phyloP scores from a whole-genome alignment of 2,329 filamentous ascomycete genomes.

The Fusarium haematococcum region DNA sequence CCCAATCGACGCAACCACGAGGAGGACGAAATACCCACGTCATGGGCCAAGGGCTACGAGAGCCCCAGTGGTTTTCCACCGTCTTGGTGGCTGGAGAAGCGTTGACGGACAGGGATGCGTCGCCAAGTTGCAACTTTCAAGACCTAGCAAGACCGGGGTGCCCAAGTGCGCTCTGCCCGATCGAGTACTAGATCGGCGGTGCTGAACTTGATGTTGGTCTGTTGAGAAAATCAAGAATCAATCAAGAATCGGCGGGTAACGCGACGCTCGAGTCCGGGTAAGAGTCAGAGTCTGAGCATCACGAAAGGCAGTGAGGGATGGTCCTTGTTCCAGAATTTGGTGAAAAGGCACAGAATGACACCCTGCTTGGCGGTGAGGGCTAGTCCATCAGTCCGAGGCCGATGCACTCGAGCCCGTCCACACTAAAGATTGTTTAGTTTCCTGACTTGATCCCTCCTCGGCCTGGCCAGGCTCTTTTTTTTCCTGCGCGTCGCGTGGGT shows the following conservation, averaged over 20 bases:
- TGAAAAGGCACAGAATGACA: slow-evolving; percentile 25
- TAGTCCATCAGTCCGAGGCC: slow-evolving; percentile 2
- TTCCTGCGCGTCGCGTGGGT: slow-evolving; percentile 22
- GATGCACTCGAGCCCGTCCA: slow-evolving; percentile 1
- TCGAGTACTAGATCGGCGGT: slow-evolving; percentile 15
- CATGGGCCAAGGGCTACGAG: slow-evolving; percentile 31
- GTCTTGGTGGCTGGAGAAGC: slow-evolving; percentile 15
- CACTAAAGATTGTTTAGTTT: neutral
- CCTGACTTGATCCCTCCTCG: neutral
- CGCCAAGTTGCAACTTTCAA: slow-evolving; percentile 23
- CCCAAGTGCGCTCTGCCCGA: slow-evolving; percentile 7
- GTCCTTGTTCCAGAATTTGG: slow-evolving; percentile 29
- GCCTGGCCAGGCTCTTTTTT: neutral
- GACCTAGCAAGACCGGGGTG: slow-evolving; percentile 9
- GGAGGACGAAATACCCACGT: slow-evolving; percentile 42
- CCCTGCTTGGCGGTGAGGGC: slow-evolving; percentile 34
- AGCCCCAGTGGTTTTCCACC: slow-evolving; percentile 13
- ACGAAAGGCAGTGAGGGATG: neutral
- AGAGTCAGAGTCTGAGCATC: neutral
- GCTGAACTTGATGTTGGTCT: slow-evolving; percentile 16
- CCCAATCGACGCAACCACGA: slow-evolving; percentile 37
- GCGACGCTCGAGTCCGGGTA: neutral
- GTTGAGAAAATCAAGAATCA: slow-evolving; percentile 29
- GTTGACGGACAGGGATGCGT: slow-evolving; percentile 26
- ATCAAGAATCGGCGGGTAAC: slow-evolving; percentile 4